A percentile compares a stretch with the other conserved stretches of the same genome.
phyloP scores from a whole-genome alignment of 305 asterid species.

The Nicotiana rustica region DNA sequence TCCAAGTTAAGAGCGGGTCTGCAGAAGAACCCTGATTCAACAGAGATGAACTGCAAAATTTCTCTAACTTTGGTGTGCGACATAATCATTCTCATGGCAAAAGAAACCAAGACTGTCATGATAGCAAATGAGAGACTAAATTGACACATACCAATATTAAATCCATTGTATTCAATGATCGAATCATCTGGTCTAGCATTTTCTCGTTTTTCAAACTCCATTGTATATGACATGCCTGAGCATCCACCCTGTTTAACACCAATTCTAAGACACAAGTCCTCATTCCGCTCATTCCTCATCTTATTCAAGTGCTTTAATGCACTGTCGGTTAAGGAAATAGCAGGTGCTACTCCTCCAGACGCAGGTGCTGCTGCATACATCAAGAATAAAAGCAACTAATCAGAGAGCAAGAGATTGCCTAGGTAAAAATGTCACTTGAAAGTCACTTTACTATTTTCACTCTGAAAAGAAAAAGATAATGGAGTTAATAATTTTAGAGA shows the following conservation, averaged over 20 bases:
- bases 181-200: slow-evolving; percentile 87
- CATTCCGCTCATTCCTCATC: slow-evolving; percentile 72
- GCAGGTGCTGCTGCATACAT: slow-evolving; percentile 57
- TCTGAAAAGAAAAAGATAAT: neutral
- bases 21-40: neutral
- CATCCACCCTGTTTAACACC: slow-evolving; percentile 99
- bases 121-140: neutral
- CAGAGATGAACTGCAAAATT: neutral
- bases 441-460: neutral
- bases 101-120: neutral
- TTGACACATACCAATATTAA: slow-evolving; percentile 66
- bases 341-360: slow-evolving; percentile 77
- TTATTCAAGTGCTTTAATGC: slow-evolving; percentile 81
- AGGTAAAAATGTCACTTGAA: neutral
- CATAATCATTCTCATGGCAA: neutral
- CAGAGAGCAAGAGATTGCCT: neutral
- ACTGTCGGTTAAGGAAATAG: slow-evolving; percentile 74
- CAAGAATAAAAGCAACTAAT: neutral
- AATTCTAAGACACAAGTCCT: slow-evolving; percentile 83
- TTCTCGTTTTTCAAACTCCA: slow-evolving; percentile 89
- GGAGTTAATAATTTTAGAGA: slow-evolving; percentile 4
- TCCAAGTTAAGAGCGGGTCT: neutral
- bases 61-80: neutral
- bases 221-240: slow-evolving; percentile 93
- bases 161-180: slow-evolving; percentile 85